phyloP scores from a whole-genome alignment of 1,284 basidiomycete genomes.

The Fomitopsis palustris region DNA sequence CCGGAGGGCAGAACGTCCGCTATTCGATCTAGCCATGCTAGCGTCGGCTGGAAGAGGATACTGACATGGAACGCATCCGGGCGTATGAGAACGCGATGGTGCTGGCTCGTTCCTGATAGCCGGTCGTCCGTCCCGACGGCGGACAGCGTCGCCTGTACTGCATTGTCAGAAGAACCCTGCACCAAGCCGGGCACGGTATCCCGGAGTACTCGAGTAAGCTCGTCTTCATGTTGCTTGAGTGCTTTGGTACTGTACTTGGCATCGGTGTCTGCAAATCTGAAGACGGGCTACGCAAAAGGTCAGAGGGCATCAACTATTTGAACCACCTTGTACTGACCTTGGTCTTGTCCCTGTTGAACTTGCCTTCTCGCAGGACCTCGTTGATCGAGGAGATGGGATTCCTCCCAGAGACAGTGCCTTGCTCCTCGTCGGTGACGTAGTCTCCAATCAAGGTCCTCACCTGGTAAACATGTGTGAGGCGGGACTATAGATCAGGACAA shows the following conservation, averaged over 20 bases:
- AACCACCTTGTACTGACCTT: slow-evolving; percentile 48
- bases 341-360: slow-evolving; percentile 69
- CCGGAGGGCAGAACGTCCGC: slow-evolving; percentile 73
- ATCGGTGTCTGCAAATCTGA: slow-evolving; percentile 90
- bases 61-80: slow-evolving; percentile 96
- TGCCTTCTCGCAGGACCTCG: slow-evolving; percentile 87
- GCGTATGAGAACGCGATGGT: slow-evolving; percentile 83
- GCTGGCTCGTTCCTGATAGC: slow-evolving; percentile 64
- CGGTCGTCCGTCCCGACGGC: slow-evolving; percentile 69
- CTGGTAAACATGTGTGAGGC: slow-evolving; percentile 36
- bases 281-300: slow-evolving; percentile 60
- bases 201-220: slow-evolving; percentile 80
- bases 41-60: slow-evolving; percentile 90
- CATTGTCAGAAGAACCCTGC: slow-evolving; percentile 59
- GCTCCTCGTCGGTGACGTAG: slow-evolving; percentile 89
- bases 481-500: neutral
- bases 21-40: slow-evolving; percentile 80
- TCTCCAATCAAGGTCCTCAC: slow-evolving; percentile 85
- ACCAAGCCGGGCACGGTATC: slow-evolving; percentile 95
- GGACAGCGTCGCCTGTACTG: slow-evolving; percentile 58
- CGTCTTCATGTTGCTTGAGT: slow-evolving; percentile 80
- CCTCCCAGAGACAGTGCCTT: slow-evolving; percentile 69
- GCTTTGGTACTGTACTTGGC: slow-evolving; percentile 63
- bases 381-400: slow-evolving; percentile 93
- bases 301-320: neutral